Evolutionary conservation across 2,329 filamentous ascomycete genomes (phyloP).

Genomic region (Talaromyces sp.): DNA sequence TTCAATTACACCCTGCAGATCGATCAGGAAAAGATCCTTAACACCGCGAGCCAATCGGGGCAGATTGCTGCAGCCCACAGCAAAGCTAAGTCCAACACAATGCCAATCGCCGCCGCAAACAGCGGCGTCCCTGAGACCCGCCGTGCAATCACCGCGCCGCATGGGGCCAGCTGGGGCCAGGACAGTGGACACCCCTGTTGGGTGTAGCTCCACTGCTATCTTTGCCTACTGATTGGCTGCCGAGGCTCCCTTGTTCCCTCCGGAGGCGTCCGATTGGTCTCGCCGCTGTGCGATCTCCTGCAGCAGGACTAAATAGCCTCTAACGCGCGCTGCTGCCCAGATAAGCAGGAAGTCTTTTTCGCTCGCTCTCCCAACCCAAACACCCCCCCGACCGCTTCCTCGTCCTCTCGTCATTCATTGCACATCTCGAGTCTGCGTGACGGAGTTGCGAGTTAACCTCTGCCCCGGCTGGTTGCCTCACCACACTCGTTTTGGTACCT

Average conservation of each 20-base stretch:
- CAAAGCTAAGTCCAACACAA: not conserved
- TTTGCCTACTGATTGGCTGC: not conserved
- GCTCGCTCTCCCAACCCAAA: not conserved
- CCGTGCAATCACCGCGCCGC: no score
- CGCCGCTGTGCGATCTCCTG: not conserved
- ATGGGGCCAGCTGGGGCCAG: not conserved
- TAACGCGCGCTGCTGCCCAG: not conserved
- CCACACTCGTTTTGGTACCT: not conserved
- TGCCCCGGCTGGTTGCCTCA: not conserved
- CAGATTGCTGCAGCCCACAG: not conserved
- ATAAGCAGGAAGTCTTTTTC: not conserved
- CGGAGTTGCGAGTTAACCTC: not conserved
- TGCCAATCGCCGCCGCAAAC: conserved; percentile 9
- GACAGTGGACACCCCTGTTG: not conserved
- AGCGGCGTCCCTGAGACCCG: conserved; percentile 1
- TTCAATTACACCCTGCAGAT: not conserved
- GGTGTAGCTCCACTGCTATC: not conserved
- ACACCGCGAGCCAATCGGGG: not conserved
- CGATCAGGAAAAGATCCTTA: not conserved
- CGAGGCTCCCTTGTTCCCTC: not conserved
- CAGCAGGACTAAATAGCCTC: not conserved
- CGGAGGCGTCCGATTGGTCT: not conserved
- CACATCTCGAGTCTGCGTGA: not conserved
- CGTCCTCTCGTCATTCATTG: not conserved
- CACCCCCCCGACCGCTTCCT: not conserved